Evolutionary conservation across 306 rosid species (phyloP), one percentile per base, ranked within the genome.

Genomic region (Dryas octopetala): DNA sequence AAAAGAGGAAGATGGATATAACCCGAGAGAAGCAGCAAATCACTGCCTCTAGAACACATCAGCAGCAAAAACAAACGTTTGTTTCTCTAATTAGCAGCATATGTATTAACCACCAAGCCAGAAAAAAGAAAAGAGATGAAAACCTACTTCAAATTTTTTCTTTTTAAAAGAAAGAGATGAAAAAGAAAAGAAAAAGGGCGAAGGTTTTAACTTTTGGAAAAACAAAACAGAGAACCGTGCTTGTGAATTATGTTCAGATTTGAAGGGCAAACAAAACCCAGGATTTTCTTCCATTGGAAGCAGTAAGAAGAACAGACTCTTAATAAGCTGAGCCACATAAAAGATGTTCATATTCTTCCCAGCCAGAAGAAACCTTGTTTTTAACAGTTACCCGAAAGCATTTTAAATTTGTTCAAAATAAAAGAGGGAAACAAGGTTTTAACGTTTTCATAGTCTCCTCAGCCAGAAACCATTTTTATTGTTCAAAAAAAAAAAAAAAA

Each of bases 21-120:
- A 52, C 8, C 46, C 38, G 17, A 49, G 5, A 79, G 14, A 7
- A 23, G 26, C 52, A 12, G 32, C n/a, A 62, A 63, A 28, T 55
- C 13, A 16, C 38, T 26, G 41, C 51, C 67, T 28, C 59, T 11
- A 70, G 47, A 48, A 62, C 17, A 76, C 75, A 65, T 47, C 62
- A n/a, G 60, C 58, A 77, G 47, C 19, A 46, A 23, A 68, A 52
- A 60, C 48, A 49, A 49, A 26, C 17, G 58, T 61, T 66, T 57
- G 23, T 54, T 71, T 14, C 68, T 71, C 23, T 2, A 63, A 38
- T 14, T 14, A 62, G 43, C 12, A 55, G 38, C 65, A 17, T 11
- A 13, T 5, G 0, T 55, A 55, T 49, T 8, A 45, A 14, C 73
- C 62, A 19, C 55, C 66, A 16, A 72, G 43, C 1, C 26, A 50